Evolutionary conservation across 768 basidiomycete genomes (phyloP).

Genomic region (Xerocomellus chrysenteron): DNA sequence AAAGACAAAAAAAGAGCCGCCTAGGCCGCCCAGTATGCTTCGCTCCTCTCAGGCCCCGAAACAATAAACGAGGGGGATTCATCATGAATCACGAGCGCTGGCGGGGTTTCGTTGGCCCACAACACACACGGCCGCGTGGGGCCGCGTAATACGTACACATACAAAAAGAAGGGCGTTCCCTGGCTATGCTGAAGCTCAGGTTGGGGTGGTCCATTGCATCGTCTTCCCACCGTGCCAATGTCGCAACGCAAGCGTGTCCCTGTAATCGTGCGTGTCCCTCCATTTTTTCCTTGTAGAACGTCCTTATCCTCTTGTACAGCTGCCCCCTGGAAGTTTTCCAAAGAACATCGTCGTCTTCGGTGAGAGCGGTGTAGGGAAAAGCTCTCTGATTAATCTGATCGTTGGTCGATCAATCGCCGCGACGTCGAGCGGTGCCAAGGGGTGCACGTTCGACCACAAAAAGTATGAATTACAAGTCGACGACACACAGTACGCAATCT

Average conservation of each 20-base stretch:
- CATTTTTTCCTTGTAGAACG: conserved; percentile 2
- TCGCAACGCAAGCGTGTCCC: conserved; percentile 22
- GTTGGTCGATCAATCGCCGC: conserved; percentile 38
- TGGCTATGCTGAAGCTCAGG: conserved; percentile 5
- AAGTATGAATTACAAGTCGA: conserved; percentile 28
- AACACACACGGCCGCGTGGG: conserved; percentile 1
- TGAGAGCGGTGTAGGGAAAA: conserved; percentile 37
- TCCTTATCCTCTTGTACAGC: conserved; percentile 11
- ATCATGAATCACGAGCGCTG: conserved; percentile 15
- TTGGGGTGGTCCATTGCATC: conserved; percentile 1
- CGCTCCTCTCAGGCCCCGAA: conserved; percentile 3
- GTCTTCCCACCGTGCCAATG: conserved; percentile 21
- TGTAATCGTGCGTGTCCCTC: conserved; percentile 9
- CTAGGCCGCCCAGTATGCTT: not conserved
- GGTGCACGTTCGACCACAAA: conserved; percentile 35
- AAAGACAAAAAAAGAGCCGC: not conserved
- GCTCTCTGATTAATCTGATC: conserved; percentile 45
- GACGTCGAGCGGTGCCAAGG: conserved; percentile 33
- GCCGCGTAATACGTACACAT: conserved; percentile 8
- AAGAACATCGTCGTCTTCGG: conserved; percentile 30
- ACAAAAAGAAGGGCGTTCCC: conserved; percentile 21
- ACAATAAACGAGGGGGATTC: not conserved
- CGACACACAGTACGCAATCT: conserved; percentile 26
- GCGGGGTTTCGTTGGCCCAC: conserved; percentile 20
- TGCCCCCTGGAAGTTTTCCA: conserved; percentile 6